Base-by-base conservation (phyloP, 2,329 filamentous ascomycete genomes). In the Tolypocladium tropicale region DNA sequence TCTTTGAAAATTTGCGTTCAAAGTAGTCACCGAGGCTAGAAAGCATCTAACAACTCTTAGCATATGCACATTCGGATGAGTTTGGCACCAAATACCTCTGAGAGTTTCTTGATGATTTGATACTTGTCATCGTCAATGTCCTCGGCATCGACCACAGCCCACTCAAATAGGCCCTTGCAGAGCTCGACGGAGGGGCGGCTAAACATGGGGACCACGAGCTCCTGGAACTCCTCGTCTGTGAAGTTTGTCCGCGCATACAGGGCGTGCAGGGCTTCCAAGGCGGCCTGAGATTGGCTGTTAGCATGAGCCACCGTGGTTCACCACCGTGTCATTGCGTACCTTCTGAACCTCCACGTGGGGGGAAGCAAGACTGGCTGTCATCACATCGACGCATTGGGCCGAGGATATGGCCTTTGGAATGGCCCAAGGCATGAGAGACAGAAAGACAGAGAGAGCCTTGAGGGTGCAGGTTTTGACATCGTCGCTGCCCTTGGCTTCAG, bases 41-140 rank as follows among this genome's bases (percentile, higher is more conserved):
- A 11, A 96, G 77, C 75, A 96, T 83, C 89, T 94, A 51, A 23
- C 43, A 14, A 30, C 6, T 37, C 61, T 61, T 41, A 61, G 53
- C 53, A 39, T 58, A 57, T 43, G 4, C 6, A 16, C 10, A 33
- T 33, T 30, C 23, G 18, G 58, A 51, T 55, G 49, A 32, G 21
- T 18, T 21, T 11, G 18, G 30, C 28, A 16, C 33, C 16, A 63
- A 74, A 61, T 78, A 91, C 89, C 81, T 99, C 94, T 1, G 92
- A 91, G 51, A 97, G 83, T 71, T 95, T 96, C 75, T 97, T 97
- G 43, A 89, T 85, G 62, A 96, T 84, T 55, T 90, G 84, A 68
- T 99, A 97, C 68, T 91, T 95, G 65, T 91, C 86, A 65, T 96
- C 90, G 62, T 96, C 89, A 57, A 96, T 84, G 63, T 96, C 87